Percentiles rank a stretch among this genome's conserved stretches.
These are phyloP conservation scores for Trichoderma gracile DNA, from an alignment of 2,329 filamentous ascomycete species.

Conservation along the genomic window DNA sequence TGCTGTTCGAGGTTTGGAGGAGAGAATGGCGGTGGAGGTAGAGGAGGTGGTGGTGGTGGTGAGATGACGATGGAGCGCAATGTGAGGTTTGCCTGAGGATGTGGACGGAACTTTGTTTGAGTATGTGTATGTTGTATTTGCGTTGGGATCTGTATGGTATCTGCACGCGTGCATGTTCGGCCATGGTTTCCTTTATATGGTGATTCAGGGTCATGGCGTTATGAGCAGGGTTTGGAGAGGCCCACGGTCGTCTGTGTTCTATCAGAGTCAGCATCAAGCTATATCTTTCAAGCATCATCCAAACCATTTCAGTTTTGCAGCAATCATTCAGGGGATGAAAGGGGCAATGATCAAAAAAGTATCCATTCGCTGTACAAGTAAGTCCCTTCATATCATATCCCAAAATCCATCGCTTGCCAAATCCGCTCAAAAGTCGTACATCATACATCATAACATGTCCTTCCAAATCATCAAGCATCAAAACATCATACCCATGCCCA, in stretches of 20 bases:
- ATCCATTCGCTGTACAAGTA: constrained; percentile 5
- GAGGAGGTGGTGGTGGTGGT: too few species aligned
- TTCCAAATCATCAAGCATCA: too few species aligned
- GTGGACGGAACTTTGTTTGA: too few species aligned
- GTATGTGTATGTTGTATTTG: not conserved
- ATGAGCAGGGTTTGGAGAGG: too few species aligned
- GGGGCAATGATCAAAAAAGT: not conserved
- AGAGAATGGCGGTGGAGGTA: not conserved
- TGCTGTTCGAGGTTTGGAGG: constrained; percentile 8
- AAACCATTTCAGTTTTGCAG: too few species aligned
- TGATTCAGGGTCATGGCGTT: too few species aligned
- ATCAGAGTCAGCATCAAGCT: not conserved
- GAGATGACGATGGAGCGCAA: not conserved
- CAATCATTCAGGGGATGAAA: not conserved
- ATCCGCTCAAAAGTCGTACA: not conserved
- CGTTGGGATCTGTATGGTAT: not conserved
- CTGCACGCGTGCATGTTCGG: not conserved
- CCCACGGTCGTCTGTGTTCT: not conserved
- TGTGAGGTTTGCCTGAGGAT: not conserved
- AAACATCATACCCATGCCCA: too few species aligned
- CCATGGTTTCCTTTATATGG: not conserved
- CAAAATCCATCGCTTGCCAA: not conserved
- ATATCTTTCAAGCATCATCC: not conserved
- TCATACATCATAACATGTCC: constrained; percentile 8
- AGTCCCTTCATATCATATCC: not conserved